Conservation (phyloP, 345 rosid species). For the Gossypium australe region DNA sequence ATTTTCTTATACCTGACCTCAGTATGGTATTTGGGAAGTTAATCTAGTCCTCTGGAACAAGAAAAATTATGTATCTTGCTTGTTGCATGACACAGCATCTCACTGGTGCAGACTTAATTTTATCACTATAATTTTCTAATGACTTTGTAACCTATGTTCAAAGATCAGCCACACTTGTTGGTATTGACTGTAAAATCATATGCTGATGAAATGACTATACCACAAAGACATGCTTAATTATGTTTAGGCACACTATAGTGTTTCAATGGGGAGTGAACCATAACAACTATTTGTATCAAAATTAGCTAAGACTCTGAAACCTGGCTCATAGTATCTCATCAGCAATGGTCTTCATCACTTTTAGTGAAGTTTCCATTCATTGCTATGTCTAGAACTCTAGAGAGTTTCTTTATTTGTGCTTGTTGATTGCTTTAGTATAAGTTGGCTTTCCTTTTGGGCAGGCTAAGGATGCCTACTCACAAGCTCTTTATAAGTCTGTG, state of each 20-base stretch:
- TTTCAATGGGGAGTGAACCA: not conserved
- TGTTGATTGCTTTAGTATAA: slow-evolving; percentile 12
- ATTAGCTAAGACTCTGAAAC: not conserved
- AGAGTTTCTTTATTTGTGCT: not conserved
- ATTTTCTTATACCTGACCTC: not conserved
- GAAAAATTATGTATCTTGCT: not conserved
- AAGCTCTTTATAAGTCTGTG: slow-evolving; percentile 51
- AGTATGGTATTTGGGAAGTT: not conserved
- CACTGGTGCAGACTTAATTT: not conserved
- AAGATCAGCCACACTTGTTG: not conserved
- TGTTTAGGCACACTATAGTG: not conserved
- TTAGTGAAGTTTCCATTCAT: not conserved
- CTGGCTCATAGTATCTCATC: not conserved
- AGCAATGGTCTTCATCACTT: not conserved
- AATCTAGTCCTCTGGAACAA: not conserved
- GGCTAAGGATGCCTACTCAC: slow-evolving; percentile 64
- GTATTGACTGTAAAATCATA: not conserved
- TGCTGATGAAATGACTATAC: slow-evolving; percentile 1
- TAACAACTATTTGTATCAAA: not conserved
- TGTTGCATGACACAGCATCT: not conserved
- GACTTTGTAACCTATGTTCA: not conserved
- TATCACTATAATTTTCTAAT: not conserved
- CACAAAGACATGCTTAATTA: not conserved
- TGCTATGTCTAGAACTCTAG: not conserved
- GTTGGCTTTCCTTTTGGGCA: slow-evolving; percentile 28